These are phyloP conservation scores for Lithocarpus polystachyus DNA, from an alignment of 306 rosid species.

Conservation along the genomic window DNA sequence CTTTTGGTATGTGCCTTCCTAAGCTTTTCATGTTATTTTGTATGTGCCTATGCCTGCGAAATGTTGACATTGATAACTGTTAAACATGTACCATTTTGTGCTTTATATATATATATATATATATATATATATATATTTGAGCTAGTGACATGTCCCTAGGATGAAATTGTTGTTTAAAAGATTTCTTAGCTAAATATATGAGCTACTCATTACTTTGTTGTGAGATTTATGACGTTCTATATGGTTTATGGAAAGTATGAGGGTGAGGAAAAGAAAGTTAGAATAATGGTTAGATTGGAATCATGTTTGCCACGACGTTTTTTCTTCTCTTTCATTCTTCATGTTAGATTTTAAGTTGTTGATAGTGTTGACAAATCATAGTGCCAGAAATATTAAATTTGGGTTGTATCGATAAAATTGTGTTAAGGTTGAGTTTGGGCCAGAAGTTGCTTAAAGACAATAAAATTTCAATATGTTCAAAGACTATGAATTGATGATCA, in stretches of 20 bases:
- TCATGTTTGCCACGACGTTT: not conserved
- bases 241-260: not conserved
- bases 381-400: no score
- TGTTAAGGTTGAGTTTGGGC: no score
- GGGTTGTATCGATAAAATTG: no score
- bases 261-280: not conserved
- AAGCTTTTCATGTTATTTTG: not conserved
- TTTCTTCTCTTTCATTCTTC: not conserved
- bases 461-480: no score
- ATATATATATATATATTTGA: no score
- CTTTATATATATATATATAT: not conserved
- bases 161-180: not conserved
- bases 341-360: not conserved
- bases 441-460: no score
- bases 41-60: not conserved
- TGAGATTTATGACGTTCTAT: not conserved
- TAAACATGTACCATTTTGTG: not conserved
- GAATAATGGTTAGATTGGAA: not conserved
- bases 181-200: not conserved
- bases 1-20: conserved; percentile 7
- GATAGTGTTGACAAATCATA: no score
- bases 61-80: not conserved
- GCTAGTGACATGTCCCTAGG: not conserved
- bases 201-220: not conserved
- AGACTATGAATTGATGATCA: no score